phyloP scores from a whole-genome alignment of 257 asterid genomes.

The Solanum neorickii region DNA sequence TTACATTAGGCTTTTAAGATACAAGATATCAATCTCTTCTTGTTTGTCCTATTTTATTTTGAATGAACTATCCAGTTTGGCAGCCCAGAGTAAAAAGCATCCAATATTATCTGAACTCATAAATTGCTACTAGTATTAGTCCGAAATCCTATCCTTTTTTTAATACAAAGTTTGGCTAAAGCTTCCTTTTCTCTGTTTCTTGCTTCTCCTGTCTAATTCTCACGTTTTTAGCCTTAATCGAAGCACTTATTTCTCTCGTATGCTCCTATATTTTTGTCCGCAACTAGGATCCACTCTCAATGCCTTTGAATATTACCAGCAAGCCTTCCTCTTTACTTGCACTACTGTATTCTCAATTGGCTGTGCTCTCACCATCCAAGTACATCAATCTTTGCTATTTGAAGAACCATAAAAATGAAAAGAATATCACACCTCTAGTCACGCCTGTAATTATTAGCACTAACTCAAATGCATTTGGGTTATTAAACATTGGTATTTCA shows the following conservation, averaged over 20 bases:
- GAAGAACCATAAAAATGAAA: slow-evolving; percentile 63
- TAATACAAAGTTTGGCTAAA: background rate
- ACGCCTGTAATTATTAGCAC: background rate
- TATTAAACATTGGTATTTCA: background rate
- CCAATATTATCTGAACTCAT: background rate
- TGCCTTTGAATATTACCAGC: background rate
- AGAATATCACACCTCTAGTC: slow-evolving; percentile 43
- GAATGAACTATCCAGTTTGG: background rate
- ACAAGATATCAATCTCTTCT: background rate
- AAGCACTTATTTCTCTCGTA: background rate
- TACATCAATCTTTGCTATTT: slow-evolving; percentile 74
- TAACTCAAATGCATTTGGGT: background rate
- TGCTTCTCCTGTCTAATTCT: background rate
- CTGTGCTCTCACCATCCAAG: slow-evolving; percentile 13
- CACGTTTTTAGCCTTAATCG: background rate
- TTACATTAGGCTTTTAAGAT: background rate
- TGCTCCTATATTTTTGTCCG: background rate
- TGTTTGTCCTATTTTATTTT: background rate
- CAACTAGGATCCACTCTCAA: background rate
- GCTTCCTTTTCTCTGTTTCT: background rate
- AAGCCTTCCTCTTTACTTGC: background rate
- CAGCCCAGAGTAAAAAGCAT: background rate
- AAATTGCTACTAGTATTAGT: background rate
- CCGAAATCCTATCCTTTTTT: background rate
- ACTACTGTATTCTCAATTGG: background rate